Base-by-base conservation (phyloP, 2,329 filamentous ascomycete species). In the Fusarium ambrosium region DNA sequence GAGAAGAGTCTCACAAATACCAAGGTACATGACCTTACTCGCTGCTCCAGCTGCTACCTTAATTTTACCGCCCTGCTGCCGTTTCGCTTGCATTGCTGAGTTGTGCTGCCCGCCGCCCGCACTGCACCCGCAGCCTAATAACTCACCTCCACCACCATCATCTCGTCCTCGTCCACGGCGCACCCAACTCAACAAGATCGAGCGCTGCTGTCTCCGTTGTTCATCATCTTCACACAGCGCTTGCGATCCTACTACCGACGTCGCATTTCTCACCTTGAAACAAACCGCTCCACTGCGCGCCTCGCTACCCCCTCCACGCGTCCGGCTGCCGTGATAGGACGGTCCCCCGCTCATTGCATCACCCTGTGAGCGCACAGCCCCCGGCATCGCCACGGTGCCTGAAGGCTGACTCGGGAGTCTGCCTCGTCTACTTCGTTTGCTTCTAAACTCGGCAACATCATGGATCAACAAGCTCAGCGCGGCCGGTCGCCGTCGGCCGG, bases 401-500 rank as follows among this genome's bases (percentile, higher is more conserved):
- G 77, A 81, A 85, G 85, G 85, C 85, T 85, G 84, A 86, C 83
- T 85, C 77, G 79, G 77, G 72, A 84, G 80, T 85, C 84, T 87
- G 85, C 86, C 85, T 87, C 79, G 70, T 68, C 70, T 68, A 60
- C 63, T 67, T 75, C 72, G 83, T 77, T 64, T 78, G 75, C 76
- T 79, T 79, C 77, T 79, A 79, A 78, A 78, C 77, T 79, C 74
- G 78, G 78, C 71, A 79, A 77, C 78, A 81, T 79, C 79, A 86
- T 86, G 84, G 84, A 85, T 81, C 84, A 84, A 75, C 82, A 84
- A 73, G 78, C 78, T 78, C 83, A 84, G 74, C 81, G 80, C 81
- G 90, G 90, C 81, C 90, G 90, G 80, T 92, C 91, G 77, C 89
- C 88, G 76, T 92, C 91, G 79, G 86, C 86, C 80, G 87, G 87